Base-by-base conservation (phyloP, 2,329 filamentous ascomycete genomes). In the Diaporthe australafricana region DNA sequence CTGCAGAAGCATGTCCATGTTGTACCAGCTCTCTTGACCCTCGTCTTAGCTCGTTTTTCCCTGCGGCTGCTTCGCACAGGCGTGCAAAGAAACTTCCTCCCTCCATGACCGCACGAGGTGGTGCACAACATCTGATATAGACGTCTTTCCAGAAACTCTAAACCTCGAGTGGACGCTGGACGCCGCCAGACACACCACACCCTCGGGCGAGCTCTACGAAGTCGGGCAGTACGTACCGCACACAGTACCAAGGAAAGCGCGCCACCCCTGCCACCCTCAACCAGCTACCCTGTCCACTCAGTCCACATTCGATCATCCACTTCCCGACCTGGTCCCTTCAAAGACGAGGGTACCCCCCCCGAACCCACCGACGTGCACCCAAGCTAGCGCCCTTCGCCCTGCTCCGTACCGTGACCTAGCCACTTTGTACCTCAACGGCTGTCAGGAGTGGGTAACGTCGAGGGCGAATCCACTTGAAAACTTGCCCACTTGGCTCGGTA, bases 381-480 rank as follows among this genome's bases (percentile, higher is more conserved):
- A 45, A 42, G 25, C 70, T 62, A 48, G 55, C 67, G 57, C 67
- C 62, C 25, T 57, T 42, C 16, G 47, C 42, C 67, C 67, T 60
- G 66, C 42, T 60, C 30, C 65, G 65, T 72, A 72, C 56, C 56
- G 65, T 52, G 70, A 73, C 72, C 68, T 73, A 2, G 27, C 35
- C 16, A 38, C 20, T 16, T 45, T 52, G 72, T 73, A 72, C 67
- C 60, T 53, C 70, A 72, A 72, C 57, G 56, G 55, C 62, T 66
- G 56, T 60, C 57, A 38, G 17, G 32, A 52, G 72, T 73, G 72
- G 72, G 55, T 53, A 52, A 45, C 50, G 25, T 70, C 66, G 70
- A 73, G 65, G 72, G 70, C 30, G 65, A 72, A 66, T 53, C 72
- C 72, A 72, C 70, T 55, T 62, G 52, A 48, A 73, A 69, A 69